phyloP scores from a whole-genome alignment of 148 eudicot species.

The Beta vulgaris region DNA sequence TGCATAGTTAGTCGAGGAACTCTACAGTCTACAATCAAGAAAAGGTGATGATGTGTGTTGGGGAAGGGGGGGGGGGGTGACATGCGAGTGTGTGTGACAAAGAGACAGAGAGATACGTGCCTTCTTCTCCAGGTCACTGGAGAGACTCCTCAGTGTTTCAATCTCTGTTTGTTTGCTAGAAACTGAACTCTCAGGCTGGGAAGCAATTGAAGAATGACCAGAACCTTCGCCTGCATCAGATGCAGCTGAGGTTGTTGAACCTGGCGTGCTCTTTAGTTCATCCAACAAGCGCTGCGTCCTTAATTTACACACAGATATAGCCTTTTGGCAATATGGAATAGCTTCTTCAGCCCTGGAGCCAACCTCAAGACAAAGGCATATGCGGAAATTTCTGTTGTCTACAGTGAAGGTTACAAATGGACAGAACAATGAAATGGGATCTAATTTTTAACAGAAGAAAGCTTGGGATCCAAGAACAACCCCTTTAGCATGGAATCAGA shows the following conservation, averaged over 20 bases:
- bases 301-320: constrained; percentile 74
- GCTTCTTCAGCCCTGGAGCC: constrained; percentile 82
- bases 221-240: constrained; percentile 34
- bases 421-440: not conserved
- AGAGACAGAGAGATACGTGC: constrained; percentile 35
- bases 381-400: constrained; percentile 74
- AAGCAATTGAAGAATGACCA: constrained; percentile 38
- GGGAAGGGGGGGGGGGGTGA: not conserved
- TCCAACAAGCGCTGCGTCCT: constrained; percentile 60
- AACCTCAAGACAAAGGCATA: constrained; percentile 78
- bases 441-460: not conserved
- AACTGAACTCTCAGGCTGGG: constrained; percentile 34
- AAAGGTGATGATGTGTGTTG: not conserved
- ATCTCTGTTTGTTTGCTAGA: constrained; percentile 62
- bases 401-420: constrained; percentile 46
- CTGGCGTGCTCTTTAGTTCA: constrained; percentile 45
- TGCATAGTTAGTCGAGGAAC: constrained; percentile 2
- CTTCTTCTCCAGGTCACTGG: constrained; percentile 83
- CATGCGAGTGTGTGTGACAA: not conserved
- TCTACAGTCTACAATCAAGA: not conserved
- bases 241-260: constrained; percentile 27
- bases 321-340: constrained; percentile 83
- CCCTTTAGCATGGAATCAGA: not conserved
- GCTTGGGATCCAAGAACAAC: not conserved
- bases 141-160: constrained; percentile 55